Evolutionary conservation across 1,284 basidiomycete species (phyloP).

Genomic region (Rhodotorula mucilaginosa): DNA sequence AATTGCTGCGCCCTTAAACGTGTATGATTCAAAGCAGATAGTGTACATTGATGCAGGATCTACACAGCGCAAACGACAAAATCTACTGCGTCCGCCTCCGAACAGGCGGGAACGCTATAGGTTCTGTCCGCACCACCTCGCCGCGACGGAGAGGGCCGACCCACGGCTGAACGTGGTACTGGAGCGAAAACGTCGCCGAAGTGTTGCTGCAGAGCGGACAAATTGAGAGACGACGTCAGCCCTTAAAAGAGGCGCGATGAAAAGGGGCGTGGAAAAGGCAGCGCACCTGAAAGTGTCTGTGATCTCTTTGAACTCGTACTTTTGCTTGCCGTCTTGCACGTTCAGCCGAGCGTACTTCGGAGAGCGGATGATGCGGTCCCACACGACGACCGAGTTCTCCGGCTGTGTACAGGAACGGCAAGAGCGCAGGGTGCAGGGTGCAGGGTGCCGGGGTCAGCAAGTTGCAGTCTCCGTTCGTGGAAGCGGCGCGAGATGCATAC

Average conservation of each 20-base stretch:
- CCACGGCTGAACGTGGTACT: slow-evolving; percentile 88
- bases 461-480: background rate
- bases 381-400: slow-evolving; percentile 78
- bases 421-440: no score
- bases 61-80: background rate
- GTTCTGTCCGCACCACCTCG: slow-evolving; percentile 62
- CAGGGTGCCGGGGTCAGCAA: background rate
- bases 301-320: slow-evolving; percentile 77
- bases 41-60: background rate
- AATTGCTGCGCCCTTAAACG: no score
- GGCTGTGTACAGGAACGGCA: slow-evolving; percentile 53
- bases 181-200: slow-evolving; percentile 68
- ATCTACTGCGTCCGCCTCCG: slow-evolving; percentile 8
- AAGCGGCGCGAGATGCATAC: slow-evolving; percentile 40
- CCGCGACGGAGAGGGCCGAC: slow-evolving; percentile 76
- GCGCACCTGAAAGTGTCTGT: slow-evolving; percentile 74
- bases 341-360: slow-evolving; percentile 67
- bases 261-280: background rate
- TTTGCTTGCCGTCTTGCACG: slow-evolving; percentile 64
- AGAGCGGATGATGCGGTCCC: slow-evolving; percentile 78
- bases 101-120: slow-evolving; percentile 23
- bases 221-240: background rate
- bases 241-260: background rate
- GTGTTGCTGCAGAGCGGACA: slow-evolving; percentile 56
- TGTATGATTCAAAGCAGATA: no score